Percentiles rank a stretch among this genome's conserved stretches.
Conservation (phyloP, 768 basidiomycete species). For the Boletus sp. region DNA sequence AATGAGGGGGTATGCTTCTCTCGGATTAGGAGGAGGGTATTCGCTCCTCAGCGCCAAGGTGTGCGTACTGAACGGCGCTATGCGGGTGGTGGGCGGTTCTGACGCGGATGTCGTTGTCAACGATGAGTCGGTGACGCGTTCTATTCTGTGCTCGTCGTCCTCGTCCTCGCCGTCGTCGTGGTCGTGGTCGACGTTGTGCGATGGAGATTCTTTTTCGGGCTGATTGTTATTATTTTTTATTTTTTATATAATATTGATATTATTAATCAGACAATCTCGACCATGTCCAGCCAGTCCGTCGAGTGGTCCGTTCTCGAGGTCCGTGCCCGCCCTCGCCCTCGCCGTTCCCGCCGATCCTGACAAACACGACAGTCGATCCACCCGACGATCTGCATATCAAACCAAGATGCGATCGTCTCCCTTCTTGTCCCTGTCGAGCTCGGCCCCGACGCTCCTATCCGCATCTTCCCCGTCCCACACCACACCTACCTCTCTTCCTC, state of each 20-base stretch:
- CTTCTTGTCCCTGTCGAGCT: conserved; percentile 67
- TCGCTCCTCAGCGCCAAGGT: conserved; percentile 21
- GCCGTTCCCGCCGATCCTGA: conserved; percentile 6
- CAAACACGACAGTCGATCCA: conserved; percentile 60
- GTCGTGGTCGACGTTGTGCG: conserved; percentile 22
- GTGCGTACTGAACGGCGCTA: conserved; percentile 1
- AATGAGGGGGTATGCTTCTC: conserved; percentile 19
- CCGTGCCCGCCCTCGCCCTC: conserved; percentile 2
- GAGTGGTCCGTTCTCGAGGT: conserved; percentile 30
- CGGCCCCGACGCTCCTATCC: conserved; percentile 38
- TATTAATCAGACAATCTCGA: neutral
- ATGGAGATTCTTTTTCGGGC: conserved; percentile 22
- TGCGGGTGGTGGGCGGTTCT: neutral
- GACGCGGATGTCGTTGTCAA: conserved; percentile 3
- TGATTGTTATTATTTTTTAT: conserved; percentile 4
- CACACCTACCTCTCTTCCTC: no score
- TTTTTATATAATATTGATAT: conserved; percentile 5
- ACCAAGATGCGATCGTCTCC: conserved; percentile 30
- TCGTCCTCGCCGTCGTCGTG: conserved; percentile 17
- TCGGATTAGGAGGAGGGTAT: conserved; percentile 30
- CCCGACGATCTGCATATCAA: conserved; percentile 61
- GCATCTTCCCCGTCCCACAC: conserved; percentile 23
- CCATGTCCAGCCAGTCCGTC: conserved; percentile 2
- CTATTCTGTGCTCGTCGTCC: conserved; percentile 17
- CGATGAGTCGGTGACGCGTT: conserved; percentile 18